These are phyloP conservation scores for Trichoderma sp. DNA, from an alignment of 2,329 filamentous ascomycete species.

Conservation along the genomic window DNA sequence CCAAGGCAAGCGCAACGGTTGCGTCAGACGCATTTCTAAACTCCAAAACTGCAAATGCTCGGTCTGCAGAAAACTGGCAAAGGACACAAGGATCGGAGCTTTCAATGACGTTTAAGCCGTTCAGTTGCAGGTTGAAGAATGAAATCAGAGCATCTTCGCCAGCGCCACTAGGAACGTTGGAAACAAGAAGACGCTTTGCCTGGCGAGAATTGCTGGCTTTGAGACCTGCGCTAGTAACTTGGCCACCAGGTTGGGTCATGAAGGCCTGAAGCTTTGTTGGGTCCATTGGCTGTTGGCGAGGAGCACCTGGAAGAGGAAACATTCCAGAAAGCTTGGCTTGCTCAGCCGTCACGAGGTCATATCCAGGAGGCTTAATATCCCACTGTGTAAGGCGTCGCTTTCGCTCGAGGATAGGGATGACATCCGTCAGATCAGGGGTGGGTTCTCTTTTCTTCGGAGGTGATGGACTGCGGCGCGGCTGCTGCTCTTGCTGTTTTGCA, in stretches of 20 bases:
- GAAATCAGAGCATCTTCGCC: constrained; percentile 75
- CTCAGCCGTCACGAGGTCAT: constrained; percentile 97
- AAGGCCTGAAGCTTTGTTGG: constrained; percentile 92
- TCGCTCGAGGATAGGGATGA: constrained; percentile 79
- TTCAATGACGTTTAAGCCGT: constrained; percentile 91
- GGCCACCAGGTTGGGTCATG: constrained; percentile 82
- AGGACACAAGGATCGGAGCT: constrained; percentile 82
- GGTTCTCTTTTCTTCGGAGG: constrained; percentile 91
- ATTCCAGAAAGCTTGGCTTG: constrained; percentile 98
- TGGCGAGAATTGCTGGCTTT: constrained; percentile 94
- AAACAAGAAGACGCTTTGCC: constrained; percentile 86
- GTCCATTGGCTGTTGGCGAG: constrained; percentile 93
- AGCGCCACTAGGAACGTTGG: constrained; percentile 75
- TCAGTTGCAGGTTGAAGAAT: constrained; percentile 96
- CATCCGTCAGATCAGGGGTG: constrained; percentile 89
- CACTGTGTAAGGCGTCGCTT: constrained; percentile 96
- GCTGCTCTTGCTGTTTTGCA: constrained; percentile 47
- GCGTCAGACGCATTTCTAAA: constrained; percentile 87
- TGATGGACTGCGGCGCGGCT: constrained; percentile 72
- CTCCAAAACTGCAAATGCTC: constrained; percentile 82
- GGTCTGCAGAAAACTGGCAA: constrained; percentile 79
- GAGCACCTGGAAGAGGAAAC: constrained; percentile 96
- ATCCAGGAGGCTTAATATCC: constrained; percentile 98
- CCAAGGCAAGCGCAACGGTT: constrained; percentile 86
- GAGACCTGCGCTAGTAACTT: constrained; percentile 74